Evolutionary conservation across 2,329 filamentous ascomycete genomes (phyloP), one percentile per base, ranked within the genome.

Genomic region (Apiospora kogelbergensis): DNA sequence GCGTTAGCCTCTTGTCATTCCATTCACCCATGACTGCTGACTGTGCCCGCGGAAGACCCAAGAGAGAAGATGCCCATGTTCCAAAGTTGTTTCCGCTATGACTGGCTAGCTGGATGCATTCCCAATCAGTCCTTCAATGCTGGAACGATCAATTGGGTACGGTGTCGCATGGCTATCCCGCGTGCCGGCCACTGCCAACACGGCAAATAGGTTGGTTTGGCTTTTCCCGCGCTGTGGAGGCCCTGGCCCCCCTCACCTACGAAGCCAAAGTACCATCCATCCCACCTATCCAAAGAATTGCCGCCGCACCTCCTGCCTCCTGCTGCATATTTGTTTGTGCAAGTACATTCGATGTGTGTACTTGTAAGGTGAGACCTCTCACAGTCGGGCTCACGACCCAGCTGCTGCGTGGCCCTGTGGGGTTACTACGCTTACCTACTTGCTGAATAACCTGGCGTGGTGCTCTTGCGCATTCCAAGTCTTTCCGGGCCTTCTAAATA

Each of bases 61-160:
- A 10, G 15, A 17, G 9, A 37, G 17, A 60, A 60, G 33, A 20
- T 1, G 2, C 15, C 6, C 26, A 33, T 57, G 48, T 57, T 57
- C 48, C 48, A 57, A 60, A 60, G 17, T 60, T 60, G 53, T 60
- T 60, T 60, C 53, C 53, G 53, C 53, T 60, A 60, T 60, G 53
- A 60, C 53, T 60, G 17, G 33, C 7, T 4, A 4, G 3, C 33
- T 15, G 2, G 17, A 37, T 37, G 17, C 30, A 37, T 37, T 60
- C 26, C 53, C 30, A 60, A 60, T 3, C 22, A 60, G n/a, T 37
- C 30, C 37, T 33, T 57, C 53, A 37, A n/a, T 60, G 40, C 13
- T 42, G 40, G 40, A 42, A 42, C 17, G 53, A 37, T 37, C 17
- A 33, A 4, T 60, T 30, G 42, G 30, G 11, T 42, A 42, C 30